Base-by-base conservation (phyloP, 2,329 filamentous ascomycete genomes). In the Arachnomyces sp. region DNA sequence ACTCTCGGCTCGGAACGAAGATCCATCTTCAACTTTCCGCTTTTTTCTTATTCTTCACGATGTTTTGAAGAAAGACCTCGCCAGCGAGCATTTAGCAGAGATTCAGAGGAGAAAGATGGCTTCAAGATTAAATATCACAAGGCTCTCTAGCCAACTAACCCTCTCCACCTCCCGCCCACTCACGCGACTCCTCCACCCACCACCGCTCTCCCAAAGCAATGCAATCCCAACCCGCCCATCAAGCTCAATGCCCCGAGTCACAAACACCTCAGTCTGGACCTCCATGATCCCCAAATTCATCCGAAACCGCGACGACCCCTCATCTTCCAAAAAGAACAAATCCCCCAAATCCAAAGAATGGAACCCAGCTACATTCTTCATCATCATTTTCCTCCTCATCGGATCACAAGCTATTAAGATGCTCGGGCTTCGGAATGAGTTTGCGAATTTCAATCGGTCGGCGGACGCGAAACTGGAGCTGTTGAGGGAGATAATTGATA, bases 351-450 rank as follows among this genome's bases (percentile, higher is more conserved):
- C 73, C 12, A 82, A 77, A 55, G 76, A 79, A 51, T 86, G 82
- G 80, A 90, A 90, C 52, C 84, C 86, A 2, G 84, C 84, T 14
- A 88, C 82, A 0, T 90, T 87, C 55, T 92, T 82, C 61, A 86
- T 90, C 51, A 70, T 81, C 52, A 86, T 90, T 47, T 88, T 88
- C 55, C 70, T 88, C 31, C 74, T 96, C 47, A 90, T 96, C 48
- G 93, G 93, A 3, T 95, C 87, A 46, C 94, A 95, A 73, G 86
- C 90, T 11, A 95, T 98, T 52, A 86, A 95, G 54, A 85, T 92
- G 73, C 82, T 98, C 55, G 74, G 80, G 28, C 61, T 96, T 53
- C 83, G 82, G 53, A 85, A 84, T 52, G 82, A 89, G 37, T 84
- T 81, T 55, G 72, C 74, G 25, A 78, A 80, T 7, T 89, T 84